Conservation (phyloP, 2,329 filamentous ascomycete genomes). For the Cyphellophora attinorum region DNA sequence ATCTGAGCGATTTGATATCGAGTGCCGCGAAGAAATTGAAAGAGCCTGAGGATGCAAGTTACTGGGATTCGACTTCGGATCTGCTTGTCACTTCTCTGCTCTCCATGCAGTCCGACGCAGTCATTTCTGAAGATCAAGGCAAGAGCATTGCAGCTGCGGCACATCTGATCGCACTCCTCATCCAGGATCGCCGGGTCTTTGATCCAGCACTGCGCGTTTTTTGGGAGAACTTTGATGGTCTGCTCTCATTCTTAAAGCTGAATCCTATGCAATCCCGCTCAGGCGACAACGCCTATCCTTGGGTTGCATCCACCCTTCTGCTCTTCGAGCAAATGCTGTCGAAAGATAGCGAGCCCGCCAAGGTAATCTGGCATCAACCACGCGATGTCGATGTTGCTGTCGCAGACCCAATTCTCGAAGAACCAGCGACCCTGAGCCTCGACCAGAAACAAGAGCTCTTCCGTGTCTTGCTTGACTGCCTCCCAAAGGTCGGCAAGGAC, state of each 20-base stretch:
- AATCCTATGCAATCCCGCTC: slow-evolving; percentile 44
- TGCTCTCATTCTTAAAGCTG: slow-evolving; percentile 71
- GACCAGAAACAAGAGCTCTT: slow-evolving; percentile 65
- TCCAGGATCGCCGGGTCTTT: slow-evolving; percentile 76
- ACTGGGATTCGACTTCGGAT: slow-evolving; percentile 64
- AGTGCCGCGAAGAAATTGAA: slow-evolving; percentile 56
- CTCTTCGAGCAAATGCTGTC: slow-evolving; percentile 85
- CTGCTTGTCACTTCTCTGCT: slow-evolving; percentile 79
- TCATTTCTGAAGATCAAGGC: slow-evolving; percentile 44
- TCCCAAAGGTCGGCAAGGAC: slow-evolving; percentile 82
- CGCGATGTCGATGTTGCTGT: slow-evolving; percentile 37
- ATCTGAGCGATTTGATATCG: slow-evolving; percentile 77
- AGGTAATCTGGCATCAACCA: slow-evolving; percentile 59
- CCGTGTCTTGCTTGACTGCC: slow-evolving; percentile 66
- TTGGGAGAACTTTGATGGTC: slow-evolving; percentile 63
- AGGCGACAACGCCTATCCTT: slow-evolving; percentile 72
- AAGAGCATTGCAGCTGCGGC: slow-evolving; percentile 83
- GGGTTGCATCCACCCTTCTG: slow-evolving; percentile 83
- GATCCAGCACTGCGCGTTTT: slow-evolving; percentile 59
- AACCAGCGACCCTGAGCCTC: slow-evolving; percentile 52
- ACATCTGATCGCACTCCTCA: slow-evolving; percentile 69
- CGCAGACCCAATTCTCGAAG: slow-evolving; percentile 45
- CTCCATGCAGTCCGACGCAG: slow-evolving; percentile 50
- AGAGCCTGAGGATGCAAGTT: slow-evolving; percentile 47
- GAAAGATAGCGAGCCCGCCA: slow-evolving; percentile 72